Percentiles rank a stretch among this genome's conserved stretches.
These are phyloP conservation scores for Fomitopsis schrenkii DNA, from an alignment of 1,284 basidiomycete species.

Conservation along the genomic window DNA sequence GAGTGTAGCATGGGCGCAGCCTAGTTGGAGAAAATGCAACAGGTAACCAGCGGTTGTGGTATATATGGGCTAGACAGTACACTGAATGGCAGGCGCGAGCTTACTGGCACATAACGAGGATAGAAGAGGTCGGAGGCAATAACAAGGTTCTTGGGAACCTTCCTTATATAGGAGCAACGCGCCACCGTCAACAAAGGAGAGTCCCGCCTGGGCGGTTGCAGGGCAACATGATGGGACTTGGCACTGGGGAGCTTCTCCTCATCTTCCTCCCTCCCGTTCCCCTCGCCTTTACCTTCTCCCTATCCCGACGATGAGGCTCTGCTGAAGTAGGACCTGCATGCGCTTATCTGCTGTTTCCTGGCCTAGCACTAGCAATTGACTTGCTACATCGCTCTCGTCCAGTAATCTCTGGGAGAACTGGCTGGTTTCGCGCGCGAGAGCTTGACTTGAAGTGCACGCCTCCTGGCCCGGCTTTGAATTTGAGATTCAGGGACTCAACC, in stretches of 20 bases:
- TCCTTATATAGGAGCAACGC: background rate
- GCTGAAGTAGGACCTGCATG: background rate
- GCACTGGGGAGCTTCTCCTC: background rate
- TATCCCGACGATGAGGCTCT: background rate
- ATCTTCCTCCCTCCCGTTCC: background rate
- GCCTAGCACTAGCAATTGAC: background rate
- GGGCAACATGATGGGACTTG: background rate
- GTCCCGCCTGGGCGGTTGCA: background rate
- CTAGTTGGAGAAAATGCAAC: background rate
- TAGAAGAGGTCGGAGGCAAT: too few relatives aligned
- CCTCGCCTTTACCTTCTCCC: background rate
- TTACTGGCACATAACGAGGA: too few relatives aligned
- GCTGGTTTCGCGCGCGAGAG: background rate
- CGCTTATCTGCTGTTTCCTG: background rate
- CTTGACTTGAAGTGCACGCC: background rate
- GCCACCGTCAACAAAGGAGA: background rate
- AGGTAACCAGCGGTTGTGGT: too few relatives aligned
- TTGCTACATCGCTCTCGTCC: background rate
- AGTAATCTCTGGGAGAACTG: conserved; percentile 6
- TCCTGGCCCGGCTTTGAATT: background rate
- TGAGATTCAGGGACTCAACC: background rate
- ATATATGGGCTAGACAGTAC: too few relatives aligned
- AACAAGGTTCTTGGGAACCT: background rate
- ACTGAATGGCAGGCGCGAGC: too few relatives aligned
- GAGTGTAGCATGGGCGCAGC: background rate